Conservation (phyloP, 768 basidiomycete species). For the Chalciporus chontae region DNA sequence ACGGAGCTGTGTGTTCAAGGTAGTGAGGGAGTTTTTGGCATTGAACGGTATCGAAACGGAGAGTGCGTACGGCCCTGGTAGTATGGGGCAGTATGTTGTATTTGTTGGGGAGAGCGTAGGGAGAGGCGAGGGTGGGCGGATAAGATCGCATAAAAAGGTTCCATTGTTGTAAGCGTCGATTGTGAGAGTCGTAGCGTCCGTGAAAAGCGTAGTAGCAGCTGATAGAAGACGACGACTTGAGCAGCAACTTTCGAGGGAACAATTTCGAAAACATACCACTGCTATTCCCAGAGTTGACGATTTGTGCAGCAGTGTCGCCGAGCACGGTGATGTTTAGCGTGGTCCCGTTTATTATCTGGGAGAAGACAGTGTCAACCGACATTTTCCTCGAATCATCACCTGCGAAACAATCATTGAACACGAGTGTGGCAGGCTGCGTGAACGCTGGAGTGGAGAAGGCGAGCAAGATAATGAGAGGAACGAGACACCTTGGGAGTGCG, state of each 20-base stretch:
- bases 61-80: conserved; percentile 78
- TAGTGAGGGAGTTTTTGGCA: conserved; percentile 68
- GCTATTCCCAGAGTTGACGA: conserved; percentile 59
- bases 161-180: conserved; percentile 68
- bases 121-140: conserved; percentile 76
- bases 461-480: conserved; percentile 9
- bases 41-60: conserved; percentile 69
- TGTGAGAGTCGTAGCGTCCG: conserved; percentile 75
- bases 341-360: conserved; percentile 54
- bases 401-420: conserved; percentile 68
- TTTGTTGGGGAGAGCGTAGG: conserved; percentile 38
- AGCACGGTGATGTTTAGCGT: conserved; percentile 69
- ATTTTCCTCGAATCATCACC: conserved; percentile 55
- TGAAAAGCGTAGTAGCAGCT: conserved; percentile 83
- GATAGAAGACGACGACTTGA: conserved; percentile 1
- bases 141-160: conserved; percentile 72
- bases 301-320: conserved; percentile 55
- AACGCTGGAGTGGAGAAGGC: conserved; percentile 26
- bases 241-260: background rate
- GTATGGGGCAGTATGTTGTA: conserved; percentile 68
- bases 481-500: conserved; percentile 1
- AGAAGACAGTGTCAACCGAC: conserved; percentile 67
- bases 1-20: conserved; percentile 78
- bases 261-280: conserved; percentile 48
- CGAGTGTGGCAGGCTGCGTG: conserved; percentile 59